These are phyloP conservation scores for Neonectria sp. DNA, from an alignment of 2,329 filamentous ascomycete species.

Conservation along the genomic window DNA sequence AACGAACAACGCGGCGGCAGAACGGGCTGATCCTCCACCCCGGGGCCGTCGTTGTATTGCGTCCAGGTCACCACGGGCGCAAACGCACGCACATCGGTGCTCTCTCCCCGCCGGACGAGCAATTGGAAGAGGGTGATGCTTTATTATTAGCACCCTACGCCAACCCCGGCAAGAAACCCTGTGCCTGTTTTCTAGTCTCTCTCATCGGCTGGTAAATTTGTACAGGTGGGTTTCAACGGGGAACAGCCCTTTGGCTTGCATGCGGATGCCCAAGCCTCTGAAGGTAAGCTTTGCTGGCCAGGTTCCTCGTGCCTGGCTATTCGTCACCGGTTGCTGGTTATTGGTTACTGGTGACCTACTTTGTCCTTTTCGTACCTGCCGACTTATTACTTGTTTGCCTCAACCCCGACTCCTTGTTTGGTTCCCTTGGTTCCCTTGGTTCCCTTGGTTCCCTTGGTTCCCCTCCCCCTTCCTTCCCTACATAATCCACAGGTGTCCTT, in stretches of 20 bases:
- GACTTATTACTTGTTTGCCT: background rate
- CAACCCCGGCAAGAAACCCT: conserved; percentile 1
- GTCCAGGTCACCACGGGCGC: background rate
- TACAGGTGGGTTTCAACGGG: background rate
- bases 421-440: background rate
- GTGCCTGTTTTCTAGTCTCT: background rate
- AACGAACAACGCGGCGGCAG: no score
- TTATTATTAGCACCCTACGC: conserved; percentile 2
- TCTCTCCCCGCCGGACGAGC: background rate
- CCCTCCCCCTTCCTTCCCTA: background rate
- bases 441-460: background rate
- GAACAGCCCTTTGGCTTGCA: background rate
- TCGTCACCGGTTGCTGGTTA: background rate
- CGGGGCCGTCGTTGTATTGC: conserved; percentile 2
- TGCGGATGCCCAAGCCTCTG: background rate
- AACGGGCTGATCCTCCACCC: background rate
- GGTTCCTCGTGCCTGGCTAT: background rate
- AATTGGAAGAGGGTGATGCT: background rate
- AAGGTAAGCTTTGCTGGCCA: conserved; percentile 4
- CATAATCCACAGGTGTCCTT: background rate
- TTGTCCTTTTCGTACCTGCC: background rate
- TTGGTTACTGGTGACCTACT: background rate
- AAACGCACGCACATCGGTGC: background rate
- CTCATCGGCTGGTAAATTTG: background rate
- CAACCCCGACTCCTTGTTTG: background rate